Evolutionary conservation across 2,329 filamentous ascomycete species (phyloP).

Genomic region (Ophiostoma ulmi): DNA sequence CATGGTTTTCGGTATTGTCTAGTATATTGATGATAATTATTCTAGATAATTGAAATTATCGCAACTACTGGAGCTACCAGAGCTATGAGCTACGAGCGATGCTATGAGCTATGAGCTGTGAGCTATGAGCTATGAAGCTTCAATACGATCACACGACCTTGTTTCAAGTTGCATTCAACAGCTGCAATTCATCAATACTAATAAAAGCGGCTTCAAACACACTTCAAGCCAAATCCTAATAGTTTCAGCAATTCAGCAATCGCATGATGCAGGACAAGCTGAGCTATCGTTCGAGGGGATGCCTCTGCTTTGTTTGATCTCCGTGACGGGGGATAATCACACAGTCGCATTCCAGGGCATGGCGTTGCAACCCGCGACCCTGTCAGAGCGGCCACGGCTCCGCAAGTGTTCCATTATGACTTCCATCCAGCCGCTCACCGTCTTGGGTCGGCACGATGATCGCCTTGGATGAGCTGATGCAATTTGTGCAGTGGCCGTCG

Average conservation of each 20-base stretch:
- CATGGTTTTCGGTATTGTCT: not conserved
- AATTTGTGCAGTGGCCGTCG: not conserved
- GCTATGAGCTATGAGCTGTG: too few species aligned
- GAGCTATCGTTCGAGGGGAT: slow-evolving; percentile 5
- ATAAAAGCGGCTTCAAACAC: not conserved
- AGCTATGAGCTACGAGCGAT: not conserved
- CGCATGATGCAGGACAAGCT: slow-evolving; percentile 3
- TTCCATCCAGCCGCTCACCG: not conserved
- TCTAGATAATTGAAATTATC: not conserved
- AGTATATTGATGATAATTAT: not conserved
- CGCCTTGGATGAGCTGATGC: slow-evolving; percentile 24
- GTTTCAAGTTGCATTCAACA: not conserved
- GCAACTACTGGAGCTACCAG: not conserved
- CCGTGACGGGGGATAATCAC: not conserved
- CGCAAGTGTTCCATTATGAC: not conserved
- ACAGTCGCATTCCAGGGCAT: not conserved
- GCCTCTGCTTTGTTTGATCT: not conserved
- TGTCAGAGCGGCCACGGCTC: not conserved
- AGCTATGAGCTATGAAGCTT: too few species aligned
- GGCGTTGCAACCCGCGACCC: slow-evolving; percentile 5
- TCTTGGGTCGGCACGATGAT: slow-evolving; percentile 25
- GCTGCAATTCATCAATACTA: not conserved
- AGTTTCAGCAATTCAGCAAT: not conserved
- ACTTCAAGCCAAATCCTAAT: too few species aligned
- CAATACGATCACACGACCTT: not conserved